Percentiles rank a stretch among this genome's conserved stretches.
phyloP scores from a whole-genome alignment of 148 eudicot genomes.

The Rhododendron williamsianum region DNA sequence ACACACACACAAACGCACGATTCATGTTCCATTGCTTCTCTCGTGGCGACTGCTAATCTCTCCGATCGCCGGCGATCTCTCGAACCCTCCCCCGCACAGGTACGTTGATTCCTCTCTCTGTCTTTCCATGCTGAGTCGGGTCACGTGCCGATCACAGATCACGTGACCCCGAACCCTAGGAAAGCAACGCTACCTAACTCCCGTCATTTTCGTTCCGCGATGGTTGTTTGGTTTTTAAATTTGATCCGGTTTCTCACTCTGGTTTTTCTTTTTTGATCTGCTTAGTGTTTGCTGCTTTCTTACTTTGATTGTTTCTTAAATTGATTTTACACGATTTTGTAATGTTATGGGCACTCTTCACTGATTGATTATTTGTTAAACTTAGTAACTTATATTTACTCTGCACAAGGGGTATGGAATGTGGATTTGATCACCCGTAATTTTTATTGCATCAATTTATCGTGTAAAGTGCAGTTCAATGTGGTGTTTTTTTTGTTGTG shows the following conservation, averaged over 20 bases:
- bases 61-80: slow-evolving; percentile 17
- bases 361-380: not conserved
- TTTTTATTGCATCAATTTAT: not conserved
- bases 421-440: not conserved
- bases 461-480: not conserved
- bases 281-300: not conserved
- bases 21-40: not conserved
- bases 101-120: not conserved
- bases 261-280: not conserved
- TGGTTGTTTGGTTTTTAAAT: not conserved
- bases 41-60: slow-evolving; percentile 6
- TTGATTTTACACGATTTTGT: not conserved
- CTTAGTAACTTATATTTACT: not conserved
- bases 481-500: too few species aligned
- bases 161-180: slow-evolving; percentile 25
- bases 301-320: not conserved
- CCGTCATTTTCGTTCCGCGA: slow-evolving; percentile 6
- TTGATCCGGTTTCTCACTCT: not conserved
- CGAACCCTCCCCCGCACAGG: not conserved
- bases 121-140: not conserved
- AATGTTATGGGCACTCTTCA: not conserved
- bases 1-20: not conserved
- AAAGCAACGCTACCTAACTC: not conserved
- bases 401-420: not conserved
- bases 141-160: slow-evolving; percentile 30